Evolutionary conservation across 1,284 basidiomycete genomes (phyloP), one percentile per base, ranked within the genome.

Genomic region (Austroboletus novae-zelandiae): DNA sequence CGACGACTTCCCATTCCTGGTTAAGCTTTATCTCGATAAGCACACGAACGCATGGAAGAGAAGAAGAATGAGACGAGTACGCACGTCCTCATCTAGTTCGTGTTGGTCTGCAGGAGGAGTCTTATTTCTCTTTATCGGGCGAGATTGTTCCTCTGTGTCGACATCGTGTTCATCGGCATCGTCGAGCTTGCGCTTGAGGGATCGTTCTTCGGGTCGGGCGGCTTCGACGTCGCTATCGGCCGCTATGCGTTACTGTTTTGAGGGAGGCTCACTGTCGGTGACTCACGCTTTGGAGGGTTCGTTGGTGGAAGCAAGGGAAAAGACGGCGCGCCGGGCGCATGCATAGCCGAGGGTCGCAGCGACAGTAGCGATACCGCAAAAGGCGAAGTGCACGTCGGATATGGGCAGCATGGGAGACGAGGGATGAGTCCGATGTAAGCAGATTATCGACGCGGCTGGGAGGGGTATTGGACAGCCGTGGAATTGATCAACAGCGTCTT

Each of bases 341-440:
- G 77, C 76, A 54, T 81, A 82, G 45, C 80, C 78, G 18, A 82
- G 73, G 15, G 78, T 79, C 14, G 79, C 80, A 50, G 80, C 79
- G 56, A 81, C 72, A 14, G 79, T 80, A 17, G 80, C 80, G 52
- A 82, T 70, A 53, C 79, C 76, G 47, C 73, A 77, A 48, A 78
- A 73, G 23, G 79, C 74, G 51, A 79, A 70, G 59, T 76, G 79
- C 55, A 78, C 51, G 29, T 67, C 65, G 8, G 65, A 62, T 3
- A 70, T 58, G 46, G 65, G 65, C n/a, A 70, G 29, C 60, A 67
- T 66, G 27, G 54, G 56, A n/a, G 25, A 41, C 13, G n/a, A n/a
- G n/a, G n/a, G n/a, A n/a, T n/a, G n/a, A n/a, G n/a, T n/a, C n/a
- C n/a, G n/a, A n/a, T n/a, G n/a, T n/a, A n/a, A n/a, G n/a, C n/a